phyloP scores from a whole-genome alignment of 768 basidiomycete species.

The Termitomyces bulborhizus region DNA sequence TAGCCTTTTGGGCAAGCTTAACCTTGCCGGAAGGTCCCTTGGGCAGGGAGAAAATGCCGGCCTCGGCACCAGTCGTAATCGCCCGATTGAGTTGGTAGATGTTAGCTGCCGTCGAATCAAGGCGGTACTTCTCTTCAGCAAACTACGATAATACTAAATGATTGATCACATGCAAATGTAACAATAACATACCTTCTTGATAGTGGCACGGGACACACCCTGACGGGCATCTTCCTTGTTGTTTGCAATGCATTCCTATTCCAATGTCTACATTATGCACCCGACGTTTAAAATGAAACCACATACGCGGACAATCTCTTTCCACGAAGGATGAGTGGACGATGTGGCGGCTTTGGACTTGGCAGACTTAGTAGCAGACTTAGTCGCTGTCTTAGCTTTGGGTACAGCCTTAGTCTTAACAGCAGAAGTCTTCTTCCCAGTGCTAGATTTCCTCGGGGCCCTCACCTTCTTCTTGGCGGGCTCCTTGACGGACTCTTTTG shows the following conservation, averaged over 20 bases:
- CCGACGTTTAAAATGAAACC: not conserved
- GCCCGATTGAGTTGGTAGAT: constrained; percentile 68
- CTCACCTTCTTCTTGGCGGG: constrained; percentile 16
- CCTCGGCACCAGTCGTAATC: constrained; percentile 62
- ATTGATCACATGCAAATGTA: not conserved
- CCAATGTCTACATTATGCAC: not conserved
- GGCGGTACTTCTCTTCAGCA: constrained; percentile 75
- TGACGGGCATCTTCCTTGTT: constrained; percentile 59
- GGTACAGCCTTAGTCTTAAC: constrained; percentile 11
- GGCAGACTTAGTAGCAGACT: constrained; percentile 20
- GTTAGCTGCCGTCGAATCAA: constrained; percentile 65
- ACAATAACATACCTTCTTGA: constrained; percentile 67
- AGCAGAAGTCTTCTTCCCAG: constrained; percentile 15
- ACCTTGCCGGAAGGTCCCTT: constrained; percentile 54
- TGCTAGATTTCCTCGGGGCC: constrained; percentile 15
- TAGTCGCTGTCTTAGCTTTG: constrained; percentile 26
- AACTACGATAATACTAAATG: constrained; percentile 39
- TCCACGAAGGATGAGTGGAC: constrained; percentile 43
- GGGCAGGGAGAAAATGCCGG: constrained; percentile 29
- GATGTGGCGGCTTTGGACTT: constrained; percentile 19
- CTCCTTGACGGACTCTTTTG: constrained; percentile 7
- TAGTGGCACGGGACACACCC: constrained; percentile 70
- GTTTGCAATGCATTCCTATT: constrained; percentile 65
- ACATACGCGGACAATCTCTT: constrained; percentile 46
- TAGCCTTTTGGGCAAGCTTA: constrained; percentile 50